Base-by-base conservation (phyloP, 2,329 filamentous ascomycete species). In the Ophiostoma australiae region DNA sequence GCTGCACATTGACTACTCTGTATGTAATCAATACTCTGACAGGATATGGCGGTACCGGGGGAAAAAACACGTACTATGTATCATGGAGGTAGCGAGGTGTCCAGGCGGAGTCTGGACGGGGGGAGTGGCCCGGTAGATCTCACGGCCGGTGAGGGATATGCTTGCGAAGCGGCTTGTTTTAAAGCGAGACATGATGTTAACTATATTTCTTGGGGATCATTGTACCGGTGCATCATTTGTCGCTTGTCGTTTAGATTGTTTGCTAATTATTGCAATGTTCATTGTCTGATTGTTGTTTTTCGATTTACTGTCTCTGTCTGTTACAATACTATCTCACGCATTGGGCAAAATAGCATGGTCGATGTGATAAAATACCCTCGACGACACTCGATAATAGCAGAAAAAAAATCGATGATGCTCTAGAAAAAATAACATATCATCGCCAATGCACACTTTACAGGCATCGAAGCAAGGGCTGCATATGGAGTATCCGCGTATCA, bases 401-500 rank as follows among this genome's bases (percentile, higher is more conserved):
- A 52, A 52, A 17, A 52, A 23, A 8, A 17, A 15, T 52, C 17
- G 48, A n/a, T n/a, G 7, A n/a, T 27, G 7, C 44, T 20, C 44
- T 7, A 48, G 23, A n/a, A 15, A 58, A 13, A 27, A 58, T 27
- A n/a, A 4, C 11, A 58, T 27, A 58, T 58, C 52, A 58, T 58
- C 8, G 23, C 52, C 52, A 58, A 23, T n/a, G 23, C 52, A 48
- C 20, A n/a, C 44, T 20, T 48, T 48, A 17, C 44, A 20, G 5
- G 10, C 17, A 17, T 58, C 52, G 52, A 27, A 58, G 23, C 20
- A 58, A 58, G 52, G 23, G 52, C 8, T n/a, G 52, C n/a, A 13
- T 27, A 58, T n/a, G 23, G 52, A 13, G 52, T n/a, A 58, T 58
- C 52, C 52, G 52, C 52, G n/a, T 58, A 58, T 27, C n/a, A 58